These are phyloP conservation scores for Luvunga scandens DNA, from an alignment of 345 rosid species.

Conservation along the genomic window DNA sequence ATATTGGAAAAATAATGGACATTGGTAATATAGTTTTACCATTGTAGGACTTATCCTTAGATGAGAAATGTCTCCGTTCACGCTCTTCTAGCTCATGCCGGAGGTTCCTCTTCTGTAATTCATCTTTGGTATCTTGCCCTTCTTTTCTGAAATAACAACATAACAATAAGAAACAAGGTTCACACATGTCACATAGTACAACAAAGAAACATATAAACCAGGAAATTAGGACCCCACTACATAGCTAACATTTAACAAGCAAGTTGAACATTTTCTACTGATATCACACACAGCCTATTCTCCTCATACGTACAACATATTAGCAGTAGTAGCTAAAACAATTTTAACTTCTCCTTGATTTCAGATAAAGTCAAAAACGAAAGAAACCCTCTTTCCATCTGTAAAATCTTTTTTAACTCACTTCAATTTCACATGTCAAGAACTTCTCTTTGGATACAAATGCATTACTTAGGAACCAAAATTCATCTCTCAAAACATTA, in stretches of 20 bases:
- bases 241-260: not conserved
- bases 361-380: not conserved
- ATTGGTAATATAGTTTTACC: slow-evolving; percentile 27
- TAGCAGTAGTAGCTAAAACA: not conserved
- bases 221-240: not conserved
- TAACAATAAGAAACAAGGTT: slow-evolving; percentile 6
- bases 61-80: slow-evolving; percentile 85
- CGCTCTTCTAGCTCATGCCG: slow-evolving; percentile 90
- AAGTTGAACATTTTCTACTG: not conserved
- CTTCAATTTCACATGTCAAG: not conserved
- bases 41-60: slow-evolving; percentile 69
- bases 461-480: not conserved
- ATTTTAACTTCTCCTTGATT: not conserved
- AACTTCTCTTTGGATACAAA: not conserved
- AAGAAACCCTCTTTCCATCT: not conserved
- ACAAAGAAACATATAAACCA: not conserved
- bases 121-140: slow-evolving; percentile 93
- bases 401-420: not conserved
- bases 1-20: not conserved
- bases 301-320: not conserved
- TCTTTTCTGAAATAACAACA: slow-evolving; percentile 56
- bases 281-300: not conserved
- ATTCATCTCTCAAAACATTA: not conserved
- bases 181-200: not conserved
- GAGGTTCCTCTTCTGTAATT: slow-evolving; percentile 74